Conservation (phyloP, 768 basidiomycete species). For the Gymnopilus dilepis region DNA sequence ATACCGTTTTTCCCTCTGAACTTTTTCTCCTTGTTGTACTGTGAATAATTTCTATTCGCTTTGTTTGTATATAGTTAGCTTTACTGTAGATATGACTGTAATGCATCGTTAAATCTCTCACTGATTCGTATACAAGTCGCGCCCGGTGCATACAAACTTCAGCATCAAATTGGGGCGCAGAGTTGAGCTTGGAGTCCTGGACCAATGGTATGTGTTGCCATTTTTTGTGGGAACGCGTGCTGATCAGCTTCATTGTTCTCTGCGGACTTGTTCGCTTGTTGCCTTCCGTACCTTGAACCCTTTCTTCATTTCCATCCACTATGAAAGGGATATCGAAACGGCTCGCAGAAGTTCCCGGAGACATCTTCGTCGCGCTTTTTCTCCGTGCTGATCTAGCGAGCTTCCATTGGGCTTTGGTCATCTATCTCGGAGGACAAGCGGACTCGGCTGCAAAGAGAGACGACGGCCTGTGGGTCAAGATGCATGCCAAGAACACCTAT, state of each 20-base stretch:
- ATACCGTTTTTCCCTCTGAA: neutral
- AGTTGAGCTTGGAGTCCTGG: too few species aligned
- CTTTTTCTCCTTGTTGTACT: too few species aligned
- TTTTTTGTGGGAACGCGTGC: too few species aligned
- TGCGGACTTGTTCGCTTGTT: neutral
- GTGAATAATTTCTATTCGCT: neutral
- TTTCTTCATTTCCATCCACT: too few species aligned
- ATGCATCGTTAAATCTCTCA: neutral
- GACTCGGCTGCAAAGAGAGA: too few species aligned
- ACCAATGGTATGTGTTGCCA: too few species aligned
- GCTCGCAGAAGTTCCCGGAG: neutral
- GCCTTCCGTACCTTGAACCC: neutral
- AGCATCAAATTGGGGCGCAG: too few species aligned
- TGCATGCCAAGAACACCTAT: slow-evolving; percentile 1
- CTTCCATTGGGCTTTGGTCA: neutral
- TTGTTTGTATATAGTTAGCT: slow-evolving; percentile 1
- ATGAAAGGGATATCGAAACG: neutral
- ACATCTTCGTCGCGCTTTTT: neutral
- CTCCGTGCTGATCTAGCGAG: neutral
- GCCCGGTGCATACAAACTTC: too few species aligned
- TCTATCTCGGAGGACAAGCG: neutral
- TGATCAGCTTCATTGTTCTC: neutral
- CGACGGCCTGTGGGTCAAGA: neutral
- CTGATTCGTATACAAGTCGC: too few species aligned
- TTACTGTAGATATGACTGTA: neutral